Evolutionary conservation across 1,284 basidiomycete genomes (phyloP), one percentile per base, ranked within the genome.

Genomic region (Stygiomarasmius scandens): DNA sequence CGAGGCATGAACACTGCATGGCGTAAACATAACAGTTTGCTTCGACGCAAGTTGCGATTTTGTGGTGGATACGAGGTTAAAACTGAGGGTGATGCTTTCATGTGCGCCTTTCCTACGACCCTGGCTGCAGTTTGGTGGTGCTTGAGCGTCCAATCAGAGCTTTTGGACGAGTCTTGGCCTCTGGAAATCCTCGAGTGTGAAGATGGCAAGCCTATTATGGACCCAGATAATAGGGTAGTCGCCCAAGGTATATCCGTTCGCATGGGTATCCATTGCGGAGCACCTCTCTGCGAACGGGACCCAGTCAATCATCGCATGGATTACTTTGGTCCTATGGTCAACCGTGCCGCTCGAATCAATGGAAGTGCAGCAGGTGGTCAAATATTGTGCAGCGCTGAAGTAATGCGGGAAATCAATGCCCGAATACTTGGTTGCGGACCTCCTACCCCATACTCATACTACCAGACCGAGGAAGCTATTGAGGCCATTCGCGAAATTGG

Each of bases 1-100:
- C 86, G 90, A 0, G 96, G 96, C 3, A 99, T 99, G 96, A 89
- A 92, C 46, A 90, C 92, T 0, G 96, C 96, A 1, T 97, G 98
- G 83, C 86, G 90, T 38, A 76, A 95, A 67, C 97, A 99, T 77
- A 97, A 98, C 71, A 84, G 80, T 59, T 79, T 98, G 14, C 81
- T 99, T 58, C 88, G 96, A 22, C 84, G 96, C 10, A 90, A 93
- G 64, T 77, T 99, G 45, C 86, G 96, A 29, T 82, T 92, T 53
- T 96, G 96, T 67, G 96, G 95, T 44, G 97, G 97, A 0, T 99
- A 98, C 74, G 96, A 99, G 75, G 96, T 98, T 67, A 99, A 99
- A 76, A 99, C 97, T 20, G 97, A 99, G 89, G 97, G 97, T 36
- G 97, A 99, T 69, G 90, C 96, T 0, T 99, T 99, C 79, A 97